Evolutionary conservation across 202 grass and related monocot species (phyloP).

Genomic region (Carex sylvatica): DNA sequence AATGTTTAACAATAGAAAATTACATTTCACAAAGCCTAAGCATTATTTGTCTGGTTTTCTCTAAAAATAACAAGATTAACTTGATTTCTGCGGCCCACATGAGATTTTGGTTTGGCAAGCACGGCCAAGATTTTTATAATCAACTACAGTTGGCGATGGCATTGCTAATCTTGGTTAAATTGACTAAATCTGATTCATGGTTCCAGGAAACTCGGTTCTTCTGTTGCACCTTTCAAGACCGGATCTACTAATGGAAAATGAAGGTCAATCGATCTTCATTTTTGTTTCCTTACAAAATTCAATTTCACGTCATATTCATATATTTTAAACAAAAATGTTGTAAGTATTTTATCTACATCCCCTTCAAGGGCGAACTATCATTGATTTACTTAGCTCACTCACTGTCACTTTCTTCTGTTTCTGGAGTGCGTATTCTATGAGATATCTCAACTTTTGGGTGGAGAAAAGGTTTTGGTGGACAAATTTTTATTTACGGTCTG

Average conservation of each 20-base stretch:
- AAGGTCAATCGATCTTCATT: too few relatives aligned
- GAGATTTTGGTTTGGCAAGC: neutral
- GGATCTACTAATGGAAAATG: too few relatives aligned
- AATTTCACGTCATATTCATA: too few relatives aligned
- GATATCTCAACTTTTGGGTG: too few relatives aligned
- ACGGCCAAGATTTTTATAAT: neutral
- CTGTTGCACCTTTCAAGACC: neutral
- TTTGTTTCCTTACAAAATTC: too few relatives aligned
- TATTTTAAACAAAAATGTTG: too few relatives aligned
- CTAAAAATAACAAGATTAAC: neutral
- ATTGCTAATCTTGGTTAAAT: conserved; percentile 9
- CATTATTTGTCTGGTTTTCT: neutral
- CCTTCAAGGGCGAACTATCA: neutral
- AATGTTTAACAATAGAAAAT: conserved; percentile 6
- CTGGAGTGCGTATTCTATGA: too few relatives aligned
- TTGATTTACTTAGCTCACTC: neutral
- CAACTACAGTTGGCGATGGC: neutral
- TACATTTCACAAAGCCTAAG: neutral
- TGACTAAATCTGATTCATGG: neutral
- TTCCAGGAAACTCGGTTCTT: neutral
- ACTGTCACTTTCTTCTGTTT: neutral
- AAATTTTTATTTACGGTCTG: too few relatives aligned
- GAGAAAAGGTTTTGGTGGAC: too few relatives aligned
- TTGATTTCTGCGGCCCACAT: neutral
- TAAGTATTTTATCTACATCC: too few relatives aligned